Evolutionary conservation across 2,329 filamentous ascomycete genomes (phyloP), one percentile per base, ranked within the genome.

Genomic region (Fonsecaea pedrosoi): DNA sequence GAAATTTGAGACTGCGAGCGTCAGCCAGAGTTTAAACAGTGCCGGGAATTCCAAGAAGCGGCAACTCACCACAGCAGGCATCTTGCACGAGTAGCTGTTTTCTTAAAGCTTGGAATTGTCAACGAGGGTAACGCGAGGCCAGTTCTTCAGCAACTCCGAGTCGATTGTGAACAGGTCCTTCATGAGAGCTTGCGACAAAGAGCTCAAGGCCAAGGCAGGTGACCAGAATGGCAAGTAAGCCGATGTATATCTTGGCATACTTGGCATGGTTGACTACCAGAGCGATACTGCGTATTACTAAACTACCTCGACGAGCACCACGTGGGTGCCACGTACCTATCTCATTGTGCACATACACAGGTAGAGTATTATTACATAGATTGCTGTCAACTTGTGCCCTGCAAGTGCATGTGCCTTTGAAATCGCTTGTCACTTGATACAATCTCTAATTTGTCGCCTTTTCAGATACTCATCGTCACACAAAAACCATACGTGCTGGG

Each of bases 31-130:
- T 38, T 38, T 25, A 21, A 21, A 45, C n/a, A 30, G 18, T 30
- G 8, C 12, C n/a, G 25, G 38, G 18, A n/a, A 18, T 18, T 35
- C 18, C 18, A 15, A 15, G 67, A 34, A 60, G 58, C 30, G 38
- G 53, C 54, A 62, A 78, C 84, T 80, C 82, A 90, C 85, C 72
- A 82, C 82, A 74, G 64, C 18, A 42, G 68, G 64, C 68, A 70
- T 70, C 59, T 64, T 70, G 60, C 50, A 40, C n/a, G 13, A 32
- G 18, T 25, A 50, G 45, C 45, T 21, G 18, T 25, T 12, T 18
- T 12, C 21, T 50, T 25, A 50, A 21, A 25, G 45, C 18, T 50
- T 25, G 78, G 76, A 72, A 64, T 66, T 71, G 73, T 64, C 70
- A 34, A 12, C 18, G 54, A 42, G 25, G 32, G 54, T 1, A 50